Evolutionary conservation across 768 basidiomycete species (phyloP).

Genomic region (Pisolithus tinctorius): DNA sequence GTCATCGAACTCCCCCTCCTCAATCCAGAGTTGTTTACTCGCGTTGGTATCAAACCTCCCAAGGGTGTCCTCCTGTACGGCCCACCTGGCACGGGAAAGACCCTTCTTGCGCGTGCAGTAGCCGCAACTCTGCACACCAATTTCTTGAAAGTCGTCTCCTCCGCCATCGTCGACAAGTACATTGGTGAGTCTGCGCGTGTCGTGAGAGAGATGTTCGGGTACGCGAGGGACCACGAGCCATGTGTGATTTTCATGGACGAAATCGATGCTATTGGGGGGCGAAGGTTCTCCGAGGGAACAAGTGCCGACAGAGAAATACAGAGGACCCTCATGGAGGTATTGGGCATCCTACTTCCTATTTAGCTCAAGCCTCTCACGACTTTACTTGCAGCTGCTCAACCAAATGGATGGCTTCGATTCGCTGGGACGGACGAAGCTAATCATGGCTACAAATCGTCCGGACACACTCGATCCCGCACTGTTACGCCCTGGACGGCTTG

Average conservation of each 20-base stretch:
- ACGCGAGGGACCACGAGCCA: conserved; percentile 95
- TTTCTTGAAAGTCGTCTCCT: conserved; percentile 97
- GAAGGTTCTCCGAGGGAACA: conserved; percentile 89
- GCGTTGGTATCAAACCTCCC: conserved; percentile 95
- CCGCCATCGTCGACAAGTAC: conserved; percentile 97
- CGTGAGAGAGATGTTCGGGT: conserved; percentile 98
- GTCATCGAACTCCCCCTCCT: conserved; percentile 94
- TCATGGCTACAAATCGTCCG: conserved; percentile 99
- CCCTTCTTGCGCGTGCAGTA: conserved; percentile 87
- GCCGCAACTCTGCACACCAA: conserved; percentile 95
- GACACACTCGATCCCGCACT: conserved; percentile 97
- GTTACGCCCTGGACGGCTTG: conserved; percentile 90
- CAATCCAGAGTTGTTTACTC: conserved; percentile 87
- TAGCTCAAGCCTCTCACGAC: background rate
- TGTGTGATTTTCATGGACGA: conserved; percentile 99
- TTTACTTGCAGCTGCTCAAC: conserved; percentile 69
- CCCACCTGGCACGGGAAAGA: conserved; percentile 96
- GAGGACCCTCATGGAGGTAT: conserved; percentile 93
- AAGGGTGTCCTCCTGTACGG: conserved; percentile 96
- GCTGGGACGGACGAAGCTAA: conserved; percentile 89
- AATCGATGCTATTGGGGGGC: conserved; percentile 95
- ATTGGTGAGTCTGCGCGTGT: conserved; percentile 97
- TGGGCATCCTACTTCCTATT: conserved; percentile 5
- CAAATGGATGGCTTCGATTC: conserved; percentile 99
- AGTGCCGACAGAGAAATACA: conserved; percentile 99